These are phyloP conservation scores for Bimuria novae-zelandiae DNA, from an alignment of 2,329 filamentous ascomycete genomes.

Conservation along the genomic window DNA sequence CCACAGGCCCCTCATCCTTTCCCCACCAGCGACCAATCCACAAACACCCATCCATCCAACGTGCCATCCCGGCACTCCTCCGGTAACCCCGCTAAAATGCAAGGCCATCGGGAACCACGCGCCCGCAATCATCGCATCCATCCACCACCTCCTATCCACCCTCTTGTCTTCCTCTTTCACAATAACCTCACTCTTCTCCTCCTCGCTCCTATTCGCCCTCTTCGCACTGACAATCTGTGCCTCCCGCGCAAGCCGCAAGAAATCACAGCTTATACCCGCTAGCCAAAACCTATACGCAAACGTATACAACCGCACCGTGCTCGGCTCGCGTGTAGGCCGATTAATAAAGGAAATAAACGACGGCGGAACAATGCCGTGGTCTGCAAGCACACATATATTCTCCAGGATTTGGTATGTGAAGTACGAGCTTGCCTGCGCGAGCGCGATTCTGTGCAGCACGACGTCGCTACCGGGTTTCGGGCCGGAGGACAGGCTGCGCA, in stretches of 20 bases:
- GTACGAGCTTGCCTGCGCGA: constrained; percentile 50
- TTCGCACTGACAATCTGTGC: constrained; percentile 48
- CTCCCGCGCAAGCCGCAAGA: constrained; percentile 48
- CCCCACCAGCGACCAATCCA: constrained; percentile 48
- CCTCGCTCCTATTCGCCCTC: constrained; percentile 35
- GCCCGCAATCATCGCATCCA: constrained; percentile 48
- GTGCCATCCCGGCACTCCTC: constrained; percentile 51
- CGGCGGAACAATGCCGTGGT: constrained; percentile 46
- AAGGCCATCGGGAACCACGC: constrained; percentile 52
- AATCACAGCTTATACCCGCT: constrained; percentile 50
- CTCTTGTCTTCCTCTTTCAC: constrained; percentile 46
- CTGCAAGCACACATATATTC: constrained; percentile 50
- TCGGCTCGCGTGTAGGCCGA: too few relatives aligned
- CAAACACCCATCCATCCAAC: constrained; percentile 50
- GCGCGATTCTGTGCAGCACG: constrained; percentile 48
- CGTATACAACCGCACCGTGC: constrained; percentile 45
- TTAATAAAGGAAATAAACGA: constrained; percentile 43
- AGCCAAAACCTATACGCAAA: constrained; percentile 51
- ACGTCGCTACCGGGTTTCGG: constrained; percentile 49
- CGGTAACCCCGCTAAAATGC: constrained; percentile 46
- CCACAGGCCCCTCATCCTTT: constrained; percentile 34
- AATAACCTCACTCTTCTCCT: constrained; percentile 32
- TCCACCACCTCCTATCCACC: constrained; percentile 49
- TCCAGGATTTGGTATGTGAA: constrained; percentile 51
- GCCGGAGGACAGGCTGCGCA: constrained; percentile 47